These are phyloP conservation scores for Candida insectorum DNA, from an alignment of 805 yeast species.

Conservation along the genomic window DNA sequence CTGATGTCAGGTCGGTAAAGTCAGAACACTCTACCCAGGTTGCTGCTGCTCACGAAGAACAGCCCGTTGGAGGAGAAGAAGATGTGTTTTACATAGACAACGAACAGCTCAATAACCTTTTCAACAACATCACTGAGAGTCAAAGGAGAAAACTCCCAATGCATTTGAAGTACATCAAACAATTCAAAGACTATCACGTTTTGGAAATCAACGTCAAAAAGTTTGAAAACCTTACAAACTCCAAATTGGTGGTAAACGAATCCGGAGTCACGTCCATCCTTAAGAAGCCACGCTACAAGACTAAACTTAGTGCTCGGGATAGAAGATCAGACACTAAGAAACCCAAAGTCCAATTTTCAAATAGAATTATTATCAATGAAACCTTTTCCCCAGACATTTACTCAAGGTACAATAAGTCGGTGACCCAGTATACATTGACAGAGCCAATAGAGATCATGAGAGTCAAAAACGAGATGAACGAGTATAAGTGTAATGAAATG, in stretches of 20 bases:
- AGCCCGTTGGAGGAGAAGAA: constrained; percentile 11
- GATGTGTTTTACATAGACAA: constrained; percentile 18
- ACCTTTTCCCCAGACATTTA: constrained; percentile 52
- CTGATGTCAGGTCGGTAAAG: constrained; percentile 9
- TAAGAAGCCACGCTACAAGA: constrained; percentile 5
- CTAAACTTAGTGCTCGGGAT: constrained; percentile 1
- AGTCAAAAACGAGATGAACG: constrained; percentile 63
- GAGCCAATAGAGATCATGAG: constrained; percentile 49
- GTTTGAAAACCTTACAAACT: constrained; percentile 24
- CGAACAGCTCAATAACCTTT: constrained; percentile 24
- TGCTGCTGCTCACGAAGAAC: constrained; percentile 4
- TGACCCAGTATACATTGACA: constrained; percentile 49
- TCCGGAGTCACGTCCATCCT: constrained; percentile 12
- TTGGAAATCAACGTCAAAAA: constrained; percentile 27
- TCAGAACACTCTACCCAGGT: constrained; percentile 4
- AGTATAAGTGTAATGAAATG: constrained; percentile 64
- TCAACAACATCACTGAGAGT: constrained; percentile 18
- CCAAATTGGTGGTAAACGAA: constrained; percentile 2
- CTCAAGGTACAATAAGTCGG: constrained; percentile 50
- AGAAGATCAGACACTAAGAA: neutral
- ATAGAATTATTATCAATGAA: constrained; percentile 46
- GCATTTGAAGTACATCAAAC: constrained; percentile 33
- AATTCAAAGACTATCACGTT: constrained; percentile 30
- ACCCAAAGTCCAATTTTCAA: constrained; percentile 41
- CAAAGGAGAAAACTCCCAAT: constrained; percentile 27